Evolutionary conservation across 441 rosid genomes (phyloP).

Genomic region (Geranium incanum): DNA sequence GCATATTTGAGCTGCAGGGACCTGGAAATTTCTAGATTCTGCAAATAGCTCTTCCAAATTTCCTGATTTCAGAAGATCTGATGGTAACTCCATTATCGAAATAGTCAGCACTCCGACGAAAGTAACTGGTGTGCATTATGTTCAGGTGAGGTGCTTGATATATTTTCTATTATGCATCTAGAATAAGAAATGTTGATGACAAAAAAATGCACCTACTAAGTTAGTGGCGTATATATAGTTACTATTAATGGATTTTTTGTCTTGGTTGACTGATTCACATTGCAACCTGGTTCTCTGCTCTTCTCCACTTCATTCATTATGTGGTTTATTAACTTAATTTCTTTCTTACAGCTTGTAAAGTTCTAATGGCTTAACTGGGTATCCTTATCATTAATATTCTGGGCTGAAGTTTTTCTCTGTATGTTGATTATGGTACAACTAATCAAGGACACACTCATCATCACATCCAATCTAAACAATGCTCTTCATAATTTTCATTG

Average conservation of each 20-base stretch:
- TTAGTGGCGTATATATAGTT: neutral
- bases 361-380: no score
- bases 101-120: slow-evolving; percentile 80
- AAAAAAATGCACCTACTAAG: neutral
- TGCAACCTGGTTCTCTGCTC: no score
- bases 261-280: no score
- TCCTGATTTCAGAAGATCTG: slow-evolving; percentile 66
- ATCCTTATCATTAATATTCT: no score
- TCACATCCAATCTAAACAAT: no score
- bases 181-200: slow-evolving; percentile 4
- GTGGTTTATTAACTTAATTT: no score
- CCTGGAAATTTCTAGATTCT: slow-evolving; percentile 77
- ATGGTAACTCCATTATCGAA: slow-evolving; percentile 73
- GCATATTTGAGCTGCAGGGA: slow-evolving; percentile 37
- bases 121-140: slow-evolving; percentile 88
- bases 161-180: neutral
- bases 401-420: no score
- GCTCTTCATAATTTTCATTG: no score
- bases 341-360: no score
- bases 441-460: no score
- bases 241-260: neutral
- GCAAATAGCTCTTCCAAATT: slow-evolving; percentile 73
- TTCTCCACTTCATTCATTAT: no score
- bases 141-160: slow-evolving; percentile 53
- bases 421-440: no score